Evolutionary conservation across 768 basidiomycete species (phyloP).

Genomic region (Auriscalpium microsporum): DNA sequence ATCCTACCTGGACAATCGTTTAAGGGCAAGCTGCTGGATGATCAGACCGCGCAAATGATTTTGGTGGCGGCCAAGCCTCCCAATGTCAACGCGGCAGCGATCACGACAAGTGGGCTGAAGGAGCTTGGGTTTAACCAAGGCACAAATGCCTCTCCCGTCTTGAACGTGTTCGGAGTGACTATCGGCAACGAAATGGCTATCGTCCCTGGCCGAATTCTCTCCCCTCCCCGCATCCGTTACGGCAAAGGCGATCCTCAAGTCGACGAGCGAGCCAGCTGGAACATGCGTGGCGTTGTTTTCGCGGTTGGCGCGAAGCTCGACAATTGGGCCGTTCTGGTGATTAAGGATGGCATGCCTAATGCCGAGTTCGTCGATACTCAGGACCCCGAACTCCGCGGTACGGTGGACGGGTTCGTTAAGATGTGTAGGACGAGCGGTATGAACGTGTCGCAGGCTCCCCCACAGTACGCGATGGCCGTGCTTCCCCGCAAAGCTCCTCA

Average conservation of each 20-base stretch:
- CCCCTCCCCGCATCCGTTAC: conserved; percentile 36
- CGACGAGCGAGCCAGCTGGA: conserved; percentile 45
- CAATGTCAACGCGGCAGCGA: conserved; percentile 38
- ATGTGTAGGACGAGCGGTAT: conserved; percentile 67
- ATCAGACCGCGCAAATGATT: conserved; percentile 47
- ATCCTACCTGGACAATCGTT: conserved; percentile 35
- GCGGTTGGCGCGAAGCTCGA: conserved; percentile 44
- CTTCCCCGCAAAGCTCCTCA: conserved; percentile 43
- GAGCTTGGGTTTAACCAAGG: conserved; percentile 32
- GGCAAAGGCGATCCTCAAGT: conserved; percentile 23
- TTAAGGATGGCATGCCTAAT: conserved; percentile 46
- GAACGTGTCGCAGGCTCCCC: conserved; percentile 31
- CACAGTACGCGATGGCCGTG: conserved; percentile 30
- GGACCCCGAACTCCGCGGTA: conserved; percentile 44
- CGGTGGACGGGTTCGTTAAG: conserved; percentile 43
- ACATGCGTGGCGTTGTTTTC: conserved; percentile 53
- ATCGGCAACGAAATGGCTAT: conserved; percentile 44
- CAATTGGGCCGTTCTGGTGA: conserved; percentile 63
- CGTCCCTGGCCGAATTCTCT: conserved; percentile 45
- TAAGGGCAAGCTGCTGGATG: conserved; percentile 45
- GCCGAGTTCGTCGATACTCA: conserved; percentile 48
- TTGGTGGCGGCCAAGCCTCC: conserved; percentile 40
- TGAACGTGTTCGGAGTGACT: conserved; percentile 36
- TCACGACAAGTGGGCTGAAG: conserved; percentile 33
- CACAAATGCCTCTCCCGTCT: conserved; percentile 21